Evolutionary conservation across 2,329 filamentous ascomycete genomes (phyloP).

Genomic region (Aspergillus terreus): DNA sequence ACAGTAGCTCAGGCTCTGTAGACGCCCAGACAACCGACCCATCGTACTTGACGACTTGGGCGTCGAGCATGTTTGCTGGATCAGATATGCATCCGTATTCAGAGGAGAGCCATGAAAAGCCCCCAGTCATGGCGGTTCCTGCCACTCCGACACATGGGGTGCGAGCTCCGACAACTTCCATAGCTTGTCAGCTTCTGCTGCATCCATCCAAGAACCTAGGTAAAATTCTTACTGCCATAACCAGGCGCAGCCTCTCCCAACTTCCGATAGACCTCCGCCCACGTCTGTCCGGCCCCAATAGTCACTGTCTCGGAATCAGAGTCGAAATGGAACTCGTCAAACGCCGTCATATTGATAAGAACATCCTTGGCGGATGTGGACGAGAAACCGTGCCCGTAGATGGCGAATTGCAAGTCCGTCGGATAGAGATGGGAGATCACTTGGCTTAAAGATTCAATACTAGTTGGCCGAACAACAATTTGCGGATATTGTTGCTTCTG

Average conservation of each 20-base stretch:
- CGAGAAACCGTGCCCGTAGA: background rate
- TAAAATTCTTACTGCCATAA: conserved; percentile 24
- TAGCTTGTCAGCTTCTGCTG: background rate
- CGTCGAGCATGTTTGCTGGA: conserved; percentile 40
- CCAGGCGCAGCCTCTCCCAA: conserved; percentile 32
- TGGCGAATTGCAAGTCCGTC: background rate
- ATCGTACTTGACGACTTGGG: conserved; percentile 35
- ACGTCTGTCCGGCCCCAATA: conserved; percentile 36
- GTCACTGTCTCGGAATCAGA: conserved; percentile 25
- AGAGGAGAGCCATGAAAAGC: conserved; percentile 37
- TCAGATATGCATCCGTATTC: conserved; percentile 39
- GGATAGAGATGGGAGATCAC: conserved; percentile 21
- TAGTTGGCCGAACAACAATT: conserved; percentile 31
- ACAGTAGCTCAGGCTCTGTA: conserved; percentile 38
- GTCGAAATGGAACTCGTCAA: conserved; percentile 32
- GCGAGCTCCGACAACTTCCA: conserved; percentile 30
- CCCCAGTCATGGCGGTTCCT: conserved; percentile 35
- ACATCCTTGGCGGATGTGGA: conserved; percentile 37
- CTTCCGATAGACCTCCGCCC: conserved; percentile 35
- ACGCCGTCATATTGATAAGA: conserved; percentile 12
- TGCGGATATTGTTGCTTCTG: conserved; percentile 31
- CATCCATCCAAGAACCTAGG: too few species aligned
- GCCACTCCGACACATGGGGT: conserved; percentile 39
- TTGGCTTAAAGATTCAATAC: conserved; percentile 25
- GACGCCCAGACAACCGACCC: conserved; percentile 38